Conservation (phyloP, 2,329 filamentous ascomycete genomes). For the Claviceps pusilla region DNA sequence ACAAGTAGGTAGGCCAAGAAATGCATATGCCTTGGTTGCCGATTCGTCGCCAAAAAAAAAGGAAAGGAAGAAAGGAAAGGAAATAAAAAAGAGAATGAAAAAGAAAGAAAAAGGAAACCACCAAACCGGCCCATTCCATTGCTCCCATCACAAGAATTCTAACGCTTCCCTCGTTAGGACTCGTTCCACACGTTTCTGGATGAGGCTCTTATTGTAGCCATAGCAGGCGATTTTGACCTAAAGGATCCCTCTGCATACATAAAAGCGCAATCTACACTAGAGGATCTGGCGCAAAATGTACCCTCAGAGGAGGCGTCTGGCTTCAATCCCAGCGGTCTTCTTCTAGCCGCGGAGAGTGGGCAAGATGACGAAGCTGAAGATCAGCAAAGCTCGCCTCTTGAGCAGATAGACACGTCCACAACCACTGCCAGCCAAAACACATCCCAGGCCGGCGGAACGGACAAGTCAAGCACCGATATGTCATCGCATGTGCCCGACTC, state of each 20-base stretch:
- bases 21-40: neutral
- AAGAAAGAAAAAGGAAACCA: too few relatives aligned
- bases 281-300: conserved; percentile 50
- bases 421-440: conserved; percentile 15
- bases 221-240: conserved; percentile 60
- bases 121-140: too few relatives aligned
- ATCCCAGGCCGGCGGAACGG: conserved; percentile 14
- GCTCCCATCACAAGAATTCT: neutral
- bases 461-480: conserved; percentile 12
- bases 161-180: conserved; percentile 28
- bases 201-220: conserved; percentile 59
- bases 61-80: too few relatives aligned
- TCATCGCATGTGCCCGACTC: conserved; percentile 13
- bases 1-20: neutral
- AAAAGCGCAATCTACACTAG: conserved; percentile 43
- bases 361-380: too few relatives aligned
- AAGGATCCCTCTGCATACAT: conserved; percentile 33
- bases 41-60: neutral
- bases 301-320: conserved; percentile 53
- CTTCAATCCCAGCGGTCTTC: conserved; percentile 65
- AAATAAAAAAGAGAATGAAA: too few relatives aligned
- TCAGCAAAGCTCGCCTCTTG: neutral
- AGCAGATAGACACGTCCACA: conserved; percentile 11
- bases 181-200: conserved; percentile 65
- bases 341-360: conserved; percentile 22